phyloP scores from a whole-genome alignment of 140 eudicot species.

The Ambrosia hybrid region DNA sequence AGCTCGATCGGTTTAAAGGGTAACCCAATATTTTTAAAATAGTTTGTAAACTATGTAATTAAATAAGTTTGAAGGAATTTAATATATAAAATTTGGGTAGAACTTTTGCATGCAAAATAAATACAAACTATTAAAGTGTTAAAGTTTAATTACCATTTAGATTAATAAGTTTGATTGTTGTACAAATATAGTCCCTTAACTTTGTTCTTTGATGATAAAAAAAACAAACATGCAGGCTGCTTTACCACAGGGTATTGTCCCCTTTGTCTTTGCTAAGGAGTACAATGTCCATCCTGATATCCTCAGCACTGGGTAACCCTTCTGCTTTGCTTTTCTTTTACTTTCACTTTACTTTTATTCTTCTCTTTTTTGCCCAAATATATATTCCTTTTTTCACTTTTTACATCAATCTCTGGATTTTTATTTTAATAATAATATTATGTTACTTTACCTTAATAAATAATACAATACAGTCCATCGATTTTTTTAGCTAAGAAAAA shows the following conservation, averaged over 20 bases:
- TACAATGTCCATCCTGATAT: constrained; percentile 88
- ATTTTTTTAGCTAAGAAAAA: neutral
- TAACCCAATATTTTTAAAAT: no score
- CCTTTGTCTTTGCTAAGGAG: constrained; percentile 95
- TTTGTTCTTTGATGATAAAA: constrained; percentile 8
- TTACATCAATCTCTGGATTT: neutral
- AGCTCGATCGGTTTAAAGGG: neutral
- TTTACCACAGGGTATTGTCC: constrained; percentile 97
- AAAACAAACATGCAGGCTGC: constrained; percentile 75
- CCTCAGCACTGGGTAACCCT: constrained; percentile 83
- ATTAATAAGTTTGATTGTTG: constrained; percentile 14
- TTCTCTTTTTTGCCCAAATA: neutral
- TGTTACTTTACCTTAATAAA: neutral
- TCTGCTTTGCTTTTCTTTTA: neutral
- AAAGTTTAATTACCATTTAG: neutral
- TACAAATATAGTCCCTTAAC: constrained; percentile 10
- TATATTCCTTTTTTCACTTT: constrained; percentile 20
- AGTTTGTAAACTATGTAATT: no score
- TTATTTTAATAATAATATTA: neutral
- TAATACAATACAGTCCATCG: neutral
- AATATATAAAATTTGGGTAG: no score
- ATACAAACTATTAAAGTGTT: no score
- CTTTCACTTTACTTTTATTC: constrained; percentile 15
- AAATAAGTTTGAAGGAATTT: no score
- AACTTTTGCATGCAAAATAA: no score